A percentile compares a stretch with the other conserved stretches of the same genome.
phyloP scores from a whole-genome alignment of 2,329 filamentous ascomycete genomes.

The Alternaria alternata region DNA sequence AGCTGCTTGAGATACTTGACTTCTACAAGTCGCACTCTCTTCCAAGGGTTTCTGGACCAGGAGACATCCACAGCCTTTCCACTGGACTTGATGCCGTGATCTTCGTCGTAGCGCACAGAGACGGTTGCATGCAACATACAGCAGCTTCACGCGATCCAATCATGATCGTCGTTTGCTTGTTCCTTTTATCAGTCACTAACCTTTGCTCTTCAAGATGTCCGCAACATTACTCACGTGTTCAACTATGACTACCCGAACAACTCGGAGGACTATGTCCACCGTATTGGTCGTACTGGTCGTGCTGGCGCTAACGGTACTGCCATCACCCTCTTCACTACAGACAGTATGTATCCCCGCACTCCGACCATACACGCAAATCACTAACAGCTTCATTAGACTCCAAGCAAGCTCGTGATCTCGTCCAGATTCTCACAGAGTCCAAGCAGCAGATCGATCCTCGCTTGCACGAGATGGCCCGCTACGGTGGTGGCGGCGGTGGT shows the following conservation, averaged over 20 bases:
- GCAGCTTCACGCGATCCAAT: conserved; percentile 67
- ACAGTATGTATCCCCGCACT: conserved; percentile 73
- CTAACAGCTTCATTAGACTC: conserved; percentile 55
- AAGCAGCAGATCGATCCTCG: conserved; percentile 98
- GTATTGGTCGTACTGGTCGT: conserved; percentile 73
- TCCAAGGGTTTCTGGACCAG: conserved; percentile 74
- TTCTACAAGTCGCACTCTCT: conserved; percentile 72
- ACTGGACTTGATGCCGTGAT: conserved; percentile 56
- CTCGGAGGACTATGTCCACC: conserved; percentile 74
- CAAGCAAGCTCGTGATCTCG: conserved; percentile 87
- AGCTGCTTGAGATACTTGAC: conserved; percentile 76
- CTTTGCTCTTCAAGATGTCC: conserved; percentile 89
- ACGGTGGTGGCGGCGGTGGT: conserved; percentile 80
- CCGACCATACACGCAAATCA: background rate
- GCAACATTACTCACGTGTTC: conserved; percentile 99
- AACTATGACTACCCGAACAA: conserved; percentile 99
- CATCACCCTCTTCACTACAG: conserved; percentile 98
- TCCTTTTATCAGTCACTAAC: conserved; percentile 73
- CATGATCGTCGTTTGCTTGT: conserved; percentile 59
- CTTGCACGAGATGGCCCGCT: conserved; percentile 94
- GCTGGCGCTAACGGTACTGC: conserved; percentile 91
- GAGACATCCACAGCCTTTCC: conserved; percentile 64
- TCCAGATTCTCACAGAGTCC: conserved; percentile 90
- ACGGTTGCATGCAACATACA: conserved; percentile 63
- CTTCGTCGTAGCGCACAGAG: conserved; percentile 61